Base-by-base conservation (phyloP, 1,284 basidiomycete genomes). In the Somion occarium region DNA sequence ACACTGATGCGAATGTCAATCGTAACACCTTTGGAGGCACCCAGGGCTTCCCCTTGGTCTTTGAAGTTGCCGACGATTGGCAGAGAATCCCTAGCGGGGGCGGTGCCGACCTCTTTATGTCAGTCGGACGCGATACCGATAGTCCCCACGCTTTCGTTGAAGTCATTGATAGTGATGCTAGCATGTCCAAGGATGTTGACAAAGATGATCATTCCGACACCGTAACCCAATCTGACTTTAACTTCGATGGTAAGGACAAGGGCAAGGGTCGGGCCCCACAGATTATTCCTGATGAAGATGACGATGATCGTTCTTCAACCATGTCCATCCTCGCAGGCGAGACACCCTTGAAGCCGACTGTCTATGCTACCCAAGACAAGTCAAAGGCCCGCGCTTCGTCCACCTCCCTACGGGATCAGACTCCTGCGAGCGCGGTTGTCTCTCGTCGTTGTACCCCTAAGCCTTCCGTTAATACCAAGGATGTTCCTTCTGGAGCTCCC, bases 11-110 rank as follows among this genome's bases (percentile, higher is more conserved):
- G 24, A 24, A 15, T 44, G 15, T 19, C 15, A 34, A 73, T 56
- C 76, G 82, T 53, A 82, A 85, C 60, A 82, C 82, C 1, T 83
- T 85, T 49, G 65, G 66, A 7, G 48, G 51, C 43, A 46, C 39
- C 11, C 57, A 52, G 18, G 54, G 54, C 37, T 57, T 57, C 23
- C 63, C 64, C 20, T 57, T 73, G 50, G 61, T 74, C 34, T 78
- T 82, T 54, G 82, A 82, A 38, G 77, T 80, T 34, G 83, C 83
- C 20, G 80, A 81, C 44, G 85, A 83, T 26, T 89, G 86, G 86
- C 80, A 86, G 59, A 70, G 69, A 46, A 63, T 77, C 26, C 68
- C 74, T 20, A 64, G 66, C 15, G 45, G 48, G 23, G 52, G 53
- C 3, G 39, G 39, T 19, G 15, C 39, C 5, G 48, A 61, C 18